A percentile compares a stretch with the other conserved stretches of the same genome.
These are phyloP conservation scores for Brettanomyces sp. DNA, from an alignment of 805 yeast species.

Conservation along the genomic window DNA sequence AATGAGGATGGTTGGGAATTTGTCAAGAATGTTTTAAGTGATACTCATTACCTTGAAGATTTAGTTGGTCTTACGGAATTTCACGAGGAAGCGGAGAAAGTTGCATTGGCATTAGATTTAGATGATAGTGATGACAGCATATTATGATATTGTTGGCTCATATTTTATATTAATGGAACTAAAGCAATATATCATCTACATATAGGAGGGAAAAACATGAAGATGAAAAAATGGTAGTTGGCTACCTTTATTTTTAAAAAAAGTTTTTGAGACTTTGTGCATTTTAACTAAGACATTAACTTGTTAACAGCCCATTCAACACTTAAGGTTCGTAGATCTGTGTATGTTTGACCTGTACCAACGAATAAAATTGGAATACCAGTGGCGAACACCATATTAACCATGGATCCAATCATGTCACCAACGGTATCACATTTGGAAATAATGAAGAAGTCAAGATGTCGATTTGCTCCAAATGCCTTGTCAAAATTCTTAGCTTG, in stretches of 20 bases:
- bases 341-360: constrained; percentile 95
- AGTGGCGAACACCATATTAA: constrained; percentile 94
- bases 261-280: neutral
- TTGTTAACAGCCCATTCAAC: constrained; percentile 89
- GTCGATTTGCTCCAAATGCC: constrained; percentile 80
- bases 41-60: constrained; percentile 59
- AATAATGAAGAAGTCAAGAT: constrained; percentile 81
- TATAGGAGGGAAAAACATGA: no score
- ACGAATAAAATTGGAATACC: constrained; percentile 91
- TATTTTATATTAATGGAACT: neutral
- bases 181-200: no score
- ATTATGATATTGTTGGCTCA: neutral
- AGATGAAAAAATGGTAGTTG: neutral
- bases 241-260: neutral
- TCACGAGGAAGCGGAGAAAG: constrained; percentile 59
- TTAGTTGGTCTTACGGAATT: constrained; percentile 71
- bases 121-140: constrained; percentile 25
- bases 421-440: constrained; percentile 98
- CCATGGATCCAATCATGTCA: constrained; percentile 91
- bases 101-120: constrained; percentile 27
- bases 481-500: constrained; percentile 90
- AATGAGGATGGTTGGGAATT: constrained; percentile 66
- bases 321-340: constrained; percentile 82
- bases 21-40: constrained; percentile 59
- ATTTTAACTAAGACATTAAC: constrained; percentile 47